These are phyloP conservation scores for Diaporthe velutina DNA, from an alignment of 2,329 filamentous ascomycete species.

Conservation along the genomic window DNA sequence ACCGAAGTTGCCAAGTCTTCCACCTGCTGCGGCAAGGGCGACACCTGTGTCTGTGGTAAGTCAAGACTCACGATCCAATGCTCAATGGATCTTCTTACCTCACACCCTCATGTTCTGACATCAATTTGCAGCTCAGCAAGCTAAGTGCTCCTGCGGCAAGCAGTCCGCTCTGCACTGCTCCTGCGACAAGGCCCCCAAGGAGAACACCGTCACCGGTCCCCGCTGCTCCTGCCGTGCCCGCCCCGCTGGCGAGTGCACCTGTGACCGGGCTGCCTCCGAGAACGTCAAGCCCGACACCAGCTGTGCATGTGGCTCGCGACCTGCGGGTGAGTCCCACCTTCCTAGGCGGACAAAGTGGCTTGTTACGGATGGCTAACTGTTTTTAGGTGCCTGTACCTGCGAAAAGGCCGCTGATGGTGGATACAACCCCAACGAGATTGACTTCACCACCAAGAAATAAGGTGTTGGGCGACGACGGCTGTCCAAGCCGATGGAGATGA, in stretches of 20 bases:
- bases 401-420: slow-evolving; percentile 77
- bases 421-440: slow-evolving; percentile 79
- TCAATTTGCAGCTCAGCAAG: slow-evolving; percentile 66
- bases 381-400: slow-evolving; percentile 80
- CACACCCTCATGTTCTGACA: neutral
- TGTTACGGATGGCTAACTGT: slow-evolving; percentile 17
- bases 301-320: slow-evolving; percentile 83
- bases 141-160: slow-evolving; percentile 90
- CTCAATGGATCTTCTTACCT: neutral
- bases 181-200: slow-evolving; percentile 80
- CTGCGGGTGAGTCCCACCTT: slow-evolving; percentile 68
- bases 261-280: slow-evolving; percentile 78
- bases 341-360: neutral
- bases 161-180: slow-evolving; percentile 87
- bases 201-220: slow-evolving; percentile 81
- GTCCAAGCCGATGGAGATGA: neutral
- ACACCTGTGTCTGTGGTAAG: slow-evolving; percentile 70
- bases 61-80: slow-evolving; percentile 37
- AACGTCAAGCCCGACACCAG: slow-evolving; percentile 72
- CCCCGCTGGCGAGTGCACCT: slow-evolving; percentile 85
- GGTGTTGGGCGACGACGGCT: neutral
- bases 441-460: slow-evolving; percentile 82
- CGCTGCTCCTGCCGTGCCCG: slow-evolving; percentile 88
- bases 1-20: slow-evolving; percentile 52
- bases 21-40: slow-evolving; percentile 70